A percentile compares a stretch with the other conserved stretches of the same genome.
Evolutionary conservation across 2,329 filamentous ascomycete genomes (phyloP).

Genomic region (Fusarium anthophilum): DNA sequence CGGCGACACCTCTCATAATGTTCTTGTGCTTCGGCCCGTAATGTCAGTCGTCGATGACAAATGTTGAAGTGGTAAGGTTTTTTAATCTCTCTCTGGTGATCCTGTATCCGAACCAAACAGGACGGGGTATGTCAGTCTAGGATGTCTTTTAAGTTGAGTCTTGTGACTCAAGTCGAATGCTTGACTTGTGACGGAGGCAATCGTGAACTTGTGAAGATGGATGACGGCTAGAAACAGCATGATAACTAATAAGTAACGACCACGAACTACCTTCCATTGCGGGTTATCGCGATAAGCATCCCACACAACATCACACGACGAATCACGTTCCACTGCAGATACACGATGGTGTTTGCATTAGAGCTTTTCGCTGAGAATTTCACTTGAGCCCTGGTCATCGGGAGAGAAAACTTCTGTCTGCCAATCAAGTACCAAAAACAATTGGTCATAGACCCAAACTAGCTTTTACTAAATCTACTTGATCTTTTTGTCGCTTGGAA

Average conservation of each 20-base stretch:
- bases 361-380: not conserved
- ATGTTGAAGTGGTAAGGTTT: constrained; percentile 11
- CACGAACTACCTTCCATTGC: constrained; percentile 5
- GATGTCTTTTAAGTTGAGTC: not conserved
- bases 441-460: too few relatives aligned
- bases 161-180: not conserved
- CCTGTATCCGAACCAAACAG: not conserved
- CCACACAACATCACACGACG: not conserved
- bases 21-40: not conserved
- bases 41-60: constrained; percentile 8
- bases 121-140: not conserved
- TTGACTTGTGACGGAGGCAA: not conserved
- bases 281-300: constrained; percentile 36
- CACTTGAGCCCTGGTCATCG: not conserved
- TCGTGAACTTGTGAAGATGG: not conserved
- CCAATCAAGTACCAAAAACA: too few relatives aligned
- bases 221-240: not conserved
- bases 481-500: not conserved
- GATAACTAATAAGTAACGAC: not conserved
- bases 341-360: not conserved
- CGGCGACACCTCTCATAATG: constrained; percentile 48
- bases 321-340: not conserved
- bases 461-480: not conserved
- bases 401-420: too few relatives aligned
- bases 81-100: not conserved